Base-by-base conservation (phyloP, 768 basidiomycete genomes). In the Suillus subaureus region DNA sequence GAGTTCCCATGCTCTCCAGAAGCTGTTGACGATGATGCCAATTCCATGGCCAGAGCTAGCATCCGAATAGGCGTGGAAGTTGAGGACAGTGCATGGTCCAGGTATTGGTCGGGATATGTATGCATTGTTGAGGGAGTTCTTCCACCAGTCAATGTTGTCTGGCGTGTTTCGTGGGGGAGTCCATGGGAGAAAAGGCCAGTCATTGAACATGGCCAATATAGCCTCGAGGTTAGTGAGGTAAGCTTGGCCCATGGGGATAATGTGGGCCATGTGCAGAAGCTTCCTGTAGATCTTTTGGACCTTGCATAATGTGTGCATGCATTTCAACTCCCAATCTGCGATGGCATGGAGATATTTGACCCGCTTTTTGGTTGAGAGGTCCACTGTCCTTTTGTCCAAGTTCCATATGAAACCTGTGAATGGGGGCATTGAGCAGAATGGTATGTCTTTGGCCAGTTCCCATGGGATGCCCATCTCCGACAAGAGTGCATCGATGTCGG, bases 211-310 rank as follows among this genome's bases (percentile, higher is more conserved):
- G 2, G 68, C 70, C 11, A 83, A 63, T 69, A 82, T 76, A 61
- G 70, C 31, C 63, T 83, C 79, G 65, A 84, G 65, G 33, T 47
- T 61, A 62, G 78, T 81, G 68, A 85, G 76, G 67, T 79, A 81
- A 11, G 83, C 78, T 1, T 78, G 73, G 21, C 75, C 75, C 11
- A 1, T 49, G 3, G 78, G n/a, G 75, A 79, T 45, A 4, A 83
- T 70, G 1, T 73, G 65, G 33, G 70, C 73, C 0, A 76, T 65
- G 47, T 83, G 82, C 0, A 79, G 66, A 0, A 84, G 74, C 57
- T 83, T 82, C 0, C 83, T 78, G 58, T 82, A 76, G 0, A 85
- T 71, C 18, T 71, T 76, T n/a, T 78, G 69, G 1, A 78, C 75
- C 7, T 83, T 74, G 0, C 73, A 64, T 6, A 79, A 69, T 6